Conservation (phyloP, 1,139 yeast genomes). For the Suhomyces anneliseae region DNA sequence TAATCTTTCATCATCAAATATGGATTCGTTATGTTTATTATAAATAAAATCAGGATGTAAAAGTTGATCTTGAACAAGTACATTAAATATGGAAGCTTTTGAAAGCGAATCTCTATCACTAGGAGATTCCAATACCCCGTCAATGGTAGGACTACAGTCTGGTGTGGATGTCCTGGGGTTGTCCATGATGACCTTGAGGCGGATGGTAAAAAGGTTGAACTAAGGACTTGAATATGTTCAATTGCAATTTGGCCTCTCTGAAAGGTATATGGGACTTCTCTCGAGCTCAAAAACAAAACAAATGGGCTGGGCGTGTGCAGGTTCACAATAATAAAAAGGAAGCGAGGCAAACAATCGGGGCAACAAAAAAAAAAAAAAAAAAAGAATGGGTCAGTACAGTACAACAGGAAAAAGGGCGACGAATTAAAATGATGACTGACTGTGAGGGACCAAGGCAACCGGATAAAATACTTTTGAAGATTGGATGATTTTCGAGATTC, state of each 20-base stretch:
- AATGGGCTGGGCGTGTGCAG: background rate
- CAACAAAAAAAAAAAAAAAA: no score
- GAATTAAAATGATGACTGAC: no score
- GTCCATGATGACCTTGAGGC: background rate
- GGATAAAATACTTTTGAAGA: no score
- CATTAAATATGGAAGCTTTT: conserved; percentile 4
- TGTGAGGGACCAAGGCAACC: no score
- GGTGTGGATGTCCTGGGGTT: background rate
- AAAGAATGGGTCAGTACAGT: no score
- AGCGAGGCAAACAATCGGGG: background rate
- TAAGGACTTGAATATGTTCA: background rate
- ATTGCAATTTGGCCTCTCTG: background rate
- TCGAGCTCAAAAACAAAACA: background rate
- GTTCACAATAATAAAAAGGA: background rate
- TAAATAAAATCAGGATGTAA: conserved; percentile 29
- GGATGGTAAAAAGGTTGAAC: background rate
- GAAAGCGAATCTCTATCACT: conserved; percentile 3
- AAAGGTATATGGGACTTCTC: background rate
- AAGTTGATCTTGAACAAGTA: conserved; percentile 4
- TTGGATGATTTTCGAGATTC: no score
- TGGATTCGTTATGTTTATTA: conserved; percentile 41
- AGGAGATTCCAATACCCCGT: background rate
- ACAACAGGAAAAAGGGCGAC: no score
- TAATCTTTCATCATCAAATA: conserved; percentile 39
- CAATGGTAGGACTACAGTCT: background rate